phyloP scores from a whole-genome alignment of 2,329 filamentous ascomycete species.

The Chalara sp. region DNA sequence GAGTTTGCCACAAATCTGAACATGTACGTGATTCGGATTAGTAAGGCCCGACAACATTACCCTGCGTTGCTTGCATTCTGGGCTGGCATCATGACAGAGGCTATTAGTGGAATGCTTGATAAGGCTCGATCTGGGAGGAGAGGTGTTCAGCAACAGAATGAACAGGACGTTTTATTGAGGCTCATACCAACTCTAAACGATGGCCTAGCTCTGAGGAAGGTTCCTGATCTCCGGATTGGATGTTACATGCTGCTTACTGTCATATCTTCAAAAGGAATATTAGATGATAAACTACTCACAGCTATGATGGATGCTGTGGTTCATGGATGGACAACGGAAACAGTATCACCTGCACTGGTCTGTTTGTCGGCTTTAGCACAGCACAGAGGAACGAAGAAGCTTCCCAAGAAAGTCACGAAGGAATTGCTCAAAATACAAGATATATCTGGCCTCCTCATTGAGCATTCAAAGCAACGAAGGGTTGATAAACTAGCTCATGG shows the following conservation, averaged over 20 bases:
- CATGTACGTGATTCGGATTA: slow-evolving; percentile 68
- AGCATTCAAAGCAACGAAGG: slow-evolving; percentile 57
- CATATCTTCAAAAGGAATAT: slow-evolving; percentile 72
- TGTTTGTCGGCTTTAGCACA: slow-evolving; percentile 79
- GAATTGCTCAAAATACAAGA: slow-evolving; percentile 58
- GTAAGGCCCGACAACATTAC: slow-evolving; percentile 66
- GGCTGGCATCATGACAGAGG: slow-evolving; percentile 81
- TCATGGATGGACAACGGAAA: slow-evolving; percentile 68
- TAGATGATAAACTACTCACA: slow-evolving; percentile 75
- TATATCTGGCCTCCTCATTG: slow-evolving; percentile 50
- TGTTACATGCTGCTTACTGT: slow-evolving; percentile 89
- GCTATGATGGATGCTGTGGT: slow-evolving; percentile 87
- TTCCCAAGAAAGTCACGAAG: slow-evolving; percentile 65
- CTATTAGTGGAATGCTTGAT: slow-evolving; percentile 77
- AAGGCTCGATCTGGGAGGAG: slow-evolving; percentile 67
- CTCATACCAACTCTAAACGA: slow-evolving; percentile 67
- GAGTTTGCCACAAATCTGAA: slow-evolving; percentile 73
- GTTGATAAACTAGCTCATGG: slow-evolving; percentile 68
- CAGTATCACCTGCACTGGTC: slow-evolving; percentile 64
- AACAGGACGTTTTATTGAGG: slow-evolving; percentile 68
- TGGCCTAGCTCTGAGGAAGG: slow-evolving; percentile 67
- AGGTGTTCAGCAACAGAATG: slow-evolving; percentile 70
- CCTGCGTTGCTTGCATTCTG: slow-evolving; percentile 80
- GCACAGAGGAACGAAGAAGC: slow-evolving; percentile 61
- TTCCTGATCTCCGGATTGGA: slow-evolving; percentile 73